phyloP scores from a whole-genome alignment of 2,329 filamentous ascomycete species.

The Claviceps paspali region DNA sequence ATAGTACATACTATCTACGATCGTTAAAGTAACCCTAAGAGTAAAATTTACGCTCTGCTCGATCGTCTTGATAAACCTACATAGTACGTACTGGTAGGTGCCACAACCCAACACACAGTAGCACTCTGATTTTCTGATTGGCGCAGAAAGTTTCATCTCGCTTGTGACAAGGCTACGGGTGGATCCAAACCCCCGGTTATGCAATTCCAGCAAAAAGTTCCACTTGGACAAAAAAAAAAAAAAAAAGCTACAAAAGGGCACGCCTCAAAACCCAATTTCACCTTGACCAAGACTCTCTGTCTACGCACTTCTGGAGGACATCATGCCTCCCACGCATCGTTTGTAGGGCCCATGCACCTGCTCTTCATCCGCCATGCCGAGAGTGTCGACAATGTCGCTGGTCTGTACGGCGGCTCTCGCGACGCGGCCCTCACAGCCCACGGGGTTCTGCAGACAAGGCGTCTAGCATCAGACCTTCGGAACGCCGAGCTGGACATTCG shows the following conservation, averaged over 20 bases:
- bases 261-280: no score
- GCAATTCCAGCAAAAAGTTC: not conserved
- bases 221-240: conserved; percentile 1
- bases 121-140: no score
- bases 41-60: no score
- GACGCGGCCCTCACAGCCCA: conserved; percentile 73
- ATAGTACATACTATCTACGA: no score
- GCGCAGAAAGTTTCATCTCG: no score
- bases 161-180: no score
- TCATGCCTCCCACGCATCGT: not conserved
- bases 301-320: no score
- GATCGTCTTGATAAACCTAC: no score
- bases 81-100: no score
- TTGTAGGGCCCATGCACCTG: conserved; percentile 25
- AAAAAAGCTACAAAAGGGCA: not conserved
- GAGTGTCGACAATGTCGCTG: conserved; percentile 76
- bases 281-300: no score
- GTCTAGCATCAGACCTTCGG: conserved; percentile 49
- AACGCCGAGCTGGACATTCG: conserved; percentile 23
- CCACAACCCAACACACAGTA: no score
- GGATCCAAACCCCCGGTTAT: not conserved
- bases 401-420: conserved; percentile 62
- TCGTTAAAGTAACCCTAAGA: no score
- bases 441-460: conserved; percentile 62
- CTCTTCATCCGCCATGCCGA: conserved; percentile 79